A percentile compares a stretch with the other conserved stretches of the same genome.
phyloP scores from a whole-genome alignment of 2,329 filamentous ascomycete genomes.

The Setomelanomma holmii region DNA sequence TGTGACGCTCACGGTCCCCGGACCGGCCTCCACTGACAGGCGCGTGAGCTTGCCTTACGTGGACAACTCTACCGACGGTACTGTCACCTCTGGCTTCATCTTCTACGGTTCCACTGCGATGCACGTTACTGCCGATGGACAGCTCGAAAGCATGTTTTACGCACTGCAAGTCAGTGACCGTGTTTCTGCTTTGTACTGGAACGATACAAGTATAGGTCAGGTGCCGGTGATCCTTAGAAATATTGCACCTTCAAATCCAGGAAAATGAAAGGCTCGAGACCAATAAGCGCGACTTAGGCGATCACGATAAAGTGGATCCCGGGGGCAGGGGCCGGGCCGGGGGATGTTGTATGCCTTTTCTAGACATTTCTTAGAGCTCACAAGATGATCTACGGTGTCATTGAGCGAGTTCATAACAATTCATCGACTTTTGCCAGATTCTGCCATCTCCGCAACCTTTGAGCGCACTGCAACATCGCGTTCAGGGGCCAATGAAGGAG shows the following conservation, averaged over 20 bases:
- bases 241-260: slow-evolving; percentile 22
- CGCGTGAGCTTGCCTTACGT: slow-evolving; percentile 23
- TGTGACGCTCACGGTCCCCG: slow-evolving; percentile 24
- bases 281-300: neutral
- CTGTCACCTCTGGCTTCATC: slow-evolving; percentile 15
- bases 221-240: slow-evolving; percentile 24
- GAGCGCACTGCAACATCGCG: too few species aligned
- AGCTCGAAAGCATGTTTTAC: slow-evolving; percentile 21
- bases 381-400: too few species aligned
- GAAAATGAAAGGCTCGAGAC: neutral
- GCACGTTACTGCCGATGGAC: slow-evolving; percentile 11
- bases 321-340: too few species aligned
- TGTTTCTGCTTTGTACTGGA: slow-evolving; percentile 28
- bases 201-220: slow-evolving; percentile 27
- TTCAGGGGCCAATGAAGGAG: too few species aligned
- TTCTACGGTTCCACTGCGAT: slow-evolving; percentile 30
- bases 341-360: too few species aligned
- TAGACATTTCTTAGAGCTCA: too few species aligned
- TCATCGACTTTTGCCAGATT: too few species aligned
- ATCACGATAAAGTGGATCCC: too few species aligned
- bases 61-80: neutral
- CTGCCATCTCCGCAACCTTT: too few species aligned
- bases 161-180: slow-evolving; percentile 15
- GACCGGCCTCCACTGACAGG: slow-evolving; percentile 5
- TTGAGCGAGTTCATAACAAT: too few species aligned